phyloP scores from a whole-genome alignment of 1,284 basidiomycete genomes.

The Hemileia vastatrix region DNA sequence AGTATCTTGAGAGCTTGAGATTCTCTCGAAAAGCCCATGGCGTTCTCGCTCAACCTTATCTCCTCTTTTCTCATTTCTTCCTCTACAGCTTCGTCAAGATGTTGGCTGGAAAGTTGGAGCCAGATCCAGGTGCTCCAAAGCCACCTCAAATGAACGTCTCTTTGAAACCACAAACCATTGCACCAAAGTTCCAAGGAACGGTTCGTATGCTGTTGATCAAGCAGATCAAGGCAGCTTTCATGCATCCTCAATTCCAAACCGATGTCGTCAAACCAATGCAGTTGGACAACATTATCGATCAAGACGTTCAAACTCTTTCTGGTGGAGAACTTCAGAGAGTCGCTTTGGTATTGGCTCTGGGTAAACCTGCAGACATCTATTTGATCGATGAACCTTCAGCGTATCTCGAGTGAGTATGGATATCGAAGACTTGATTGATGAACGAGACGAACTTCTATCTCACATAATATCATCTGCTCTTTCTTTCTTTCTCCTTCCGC shows the following conservation, averaged over 20 bases:
- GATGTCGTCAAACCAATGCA: constrained; percentile 45
- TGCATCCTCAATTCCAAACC: constrained; percentile 45
- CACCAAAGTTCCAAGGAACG: constrained; percentile 44
- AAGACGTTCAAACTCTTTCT: constrained; percentile 43
- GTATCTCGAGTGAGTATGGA: constrained; percentile 34
- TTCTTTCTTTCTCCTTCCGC: neutral
- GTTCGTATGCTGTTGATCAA: constrained; percentile 44
- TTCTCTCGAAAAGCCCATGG: too few species aligned
- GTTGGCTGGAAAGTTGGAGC: constrained; percentile 42
- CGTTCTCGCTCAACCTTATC: too few species aligned
- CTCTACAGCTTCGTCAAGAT: constrained; percentile 38
- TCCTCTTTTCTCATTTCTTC: too few species aligned
- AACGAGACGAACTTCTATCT: neutral
- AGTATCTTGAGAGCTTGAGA: too few species aligned
- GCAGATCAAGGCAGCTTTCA: constrained; percentile 43
- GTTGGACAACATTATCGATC: constrained; percentile 42
- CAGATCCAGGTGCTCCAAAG: constrained; percentile 36
- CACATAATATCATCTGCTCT: neutral
- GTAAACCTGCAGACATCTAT: constrained; percentile 44
- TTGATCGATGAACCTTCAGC: constrained; percentile 44
- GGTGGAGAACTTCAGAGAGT: constrained; percentile 44
- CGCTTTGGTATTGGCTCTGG: constrained; percentile 40
- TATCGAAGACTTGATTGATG: neutral
- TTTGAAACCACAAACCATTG: constrained; percentile 43
- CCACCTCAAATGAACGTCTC: constrained; percentile 44